Conservation (phyloP, 345 rosid genomes). For the Hevea brasiliensis region DNA sequence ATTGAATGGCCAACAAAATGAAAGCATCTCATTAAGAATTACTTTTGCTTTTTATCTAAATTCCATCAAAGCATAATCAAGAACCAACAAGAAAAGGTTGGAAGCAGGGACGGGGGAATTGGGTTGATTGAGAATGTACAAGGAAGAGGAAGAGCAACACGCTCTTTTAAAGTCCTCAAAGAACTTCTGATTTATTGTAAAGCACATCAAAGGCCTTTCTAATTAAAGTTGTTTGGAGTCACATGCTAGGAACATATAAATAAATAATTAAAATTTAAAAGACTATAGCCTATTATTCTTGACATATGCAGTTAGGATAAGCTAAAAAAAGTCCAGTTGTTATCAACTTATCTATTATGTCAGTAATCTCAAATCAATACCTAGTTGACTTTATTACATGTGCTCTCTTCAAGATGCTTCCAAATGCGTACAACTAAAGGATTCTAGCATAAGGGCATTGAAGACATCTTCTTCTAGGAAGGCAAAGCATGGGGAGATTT, state of each 20-base stretch:
- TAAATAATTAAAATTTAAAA: background rate
- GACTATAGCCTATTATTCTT: background rate
- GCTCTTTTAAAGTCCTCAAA: background rate
- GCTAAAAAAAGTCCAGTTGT: background rate
- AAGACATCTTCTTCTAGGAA: too few relatives aligned
- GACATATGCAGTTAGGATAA: background rate
- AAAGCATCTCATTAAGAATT: background rate
- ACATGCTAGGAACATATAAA: background rate
- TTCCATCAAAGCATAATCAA: background rate
- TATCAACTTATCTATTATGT: background rate
- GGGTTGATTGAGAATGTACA: background rate
- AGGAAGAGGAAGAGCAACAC: background rate
- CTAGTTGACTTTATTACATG: background rate
- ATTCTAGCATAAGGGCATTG: background rate
- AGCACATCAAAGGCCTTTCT: background rate
- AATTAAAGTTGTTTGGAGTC: background rate
- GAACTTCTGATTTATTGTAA: background rate
- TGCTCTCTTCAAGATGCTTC: slow-evolving; percentile 4
- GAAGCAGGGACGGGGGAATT: background rate
- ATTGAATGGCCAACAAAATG: background rate
- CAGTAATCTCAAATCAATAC: background rate
- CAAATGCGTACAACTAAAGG: background rate
- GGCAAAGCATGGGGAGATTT: background rate
- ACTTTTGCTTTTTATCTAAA: background rate
- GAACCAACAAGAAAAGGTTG: background rate